These are phyloP conservation scores for Aspergillus olivimuriae DNA, from an alignment of 495 filamentous ascomycete species.

Conservation along the genomic window DNA sequence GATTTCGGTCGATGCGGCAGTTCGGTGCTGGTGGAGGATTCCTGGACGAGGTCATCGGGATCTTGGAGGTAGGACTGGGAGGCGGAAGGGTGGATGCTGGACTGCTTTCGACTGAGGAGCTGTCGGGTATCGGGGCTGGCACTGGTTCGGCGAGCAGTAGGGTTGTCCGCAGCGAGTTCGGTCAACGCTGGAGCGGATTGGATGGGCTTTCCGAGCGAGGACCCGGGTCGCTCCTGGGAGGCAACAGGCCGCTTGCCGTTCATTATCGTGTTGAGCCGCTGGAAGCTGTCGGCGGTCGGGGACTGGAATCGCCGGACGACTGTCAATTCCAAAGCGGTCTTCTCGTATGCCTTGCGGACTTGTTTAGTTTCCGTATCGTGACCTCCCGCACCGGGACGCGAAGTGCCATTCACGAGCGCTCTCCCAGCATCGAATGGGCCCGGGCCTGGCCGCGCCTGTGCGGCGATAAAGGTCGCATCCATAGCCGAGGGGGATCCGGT, in stretches of 20 bases:
- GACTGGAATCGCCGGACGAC: conserved; percentile 41
- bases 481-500: conserved; percentile 26
- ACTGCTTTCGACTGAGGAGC: conserved; percentile 13
- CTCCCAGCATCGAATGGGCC: conserved; percentile 29
- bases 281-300: conserved; percentile 38
- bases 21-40: too few relatives aligned
- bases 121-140: conserved; percentile 22
- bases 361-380: conserved; percentile 38
- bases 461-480: conserved; percentile 28
- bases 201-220: conserved; percentile 28
- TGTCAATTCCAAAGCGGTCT: conserved; percentile 34
- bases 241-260: conserved; percentile 16
- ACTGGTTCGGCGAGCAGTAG: conserved; percentile 14
- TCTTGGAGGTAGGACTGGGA: conserved; percentile 30
- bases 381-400: conserved; percentile 20
- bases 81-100: conserved; percentile 18
- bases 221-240: conserved; percentile 7
- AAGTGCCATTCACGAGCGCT: conserved; percentile 27
- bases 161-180: conserved; percentile 22
- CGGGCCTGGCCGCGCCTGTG: conserved; percentile 19
- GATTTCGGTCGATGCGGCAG: conserved; percentile 19
- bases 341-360: conserved; percentile 41
- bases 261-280: conserved; percentile 25
- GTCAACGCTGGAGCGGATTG: conserved; percentile 37
- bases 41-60: conserved; percentile 21